phyloP scores from a whole-genome alignment of 169 alveolate species.

The Eimeria brunetti region DNA sequence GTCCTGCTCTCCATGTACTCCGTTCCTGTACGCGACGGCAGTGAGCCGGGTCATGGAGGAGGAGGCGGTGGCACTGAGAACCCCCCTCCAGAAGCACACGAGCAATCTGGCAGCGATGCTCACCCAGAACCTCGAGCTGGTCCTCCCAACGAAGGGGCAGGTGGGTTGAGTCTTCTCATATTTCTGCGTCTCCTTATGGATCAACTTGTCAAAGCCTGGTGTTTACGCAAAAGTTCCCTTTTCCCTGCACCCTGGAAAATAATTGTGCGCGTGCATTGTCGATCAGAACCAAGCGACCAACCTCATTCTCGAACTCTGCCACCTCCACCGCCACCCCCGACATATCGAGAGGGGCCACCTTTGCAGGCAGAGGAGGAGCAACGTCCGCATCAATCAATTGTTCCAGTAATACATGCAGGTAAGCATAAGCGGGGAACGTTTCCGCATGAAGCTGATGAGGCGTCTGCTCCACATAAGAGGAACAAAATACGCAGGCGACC shows the following conservation, averaged over 20 bases:
- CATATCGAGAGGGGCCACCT: no score
- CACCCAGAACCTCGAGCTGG: neutral
- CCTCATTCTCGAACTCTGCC: no score
- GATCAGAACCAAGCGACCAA: no score
- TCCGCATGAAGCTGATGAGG: no score
- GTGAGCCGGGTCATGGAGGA: neutral
- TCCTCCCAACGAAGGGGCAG: neutral
- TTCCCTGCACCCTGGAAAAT: neutral
- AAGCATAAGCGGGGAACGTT: no score
- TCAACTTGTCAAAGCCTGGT: neutral
- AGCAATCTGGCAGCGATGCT: neutral
- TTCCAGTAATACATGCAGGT: no score
- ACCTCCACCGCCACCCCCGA: no score
- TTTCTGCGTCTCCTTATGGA: neutral
- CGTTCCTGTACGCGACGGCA: neutral
- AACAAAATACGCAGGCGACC: no score
- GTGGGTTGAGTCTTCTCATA: neutral
- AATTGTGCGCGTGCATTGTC: neutral
- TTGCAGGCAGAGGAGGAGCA: no score
- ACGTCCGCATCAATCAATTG: no score
- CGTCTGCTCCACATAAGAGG: no score
- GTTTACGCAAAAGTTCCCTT: neutral
- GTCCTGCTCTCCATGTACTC: slow-evolving; percentile 8
- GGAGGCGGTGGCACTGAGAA: neutral
- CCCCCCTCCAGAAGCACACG: neutral